Conservation (phyloP, 2,329 filamentous ascomycete species). For the Aspergillus vadensis region DNA sequence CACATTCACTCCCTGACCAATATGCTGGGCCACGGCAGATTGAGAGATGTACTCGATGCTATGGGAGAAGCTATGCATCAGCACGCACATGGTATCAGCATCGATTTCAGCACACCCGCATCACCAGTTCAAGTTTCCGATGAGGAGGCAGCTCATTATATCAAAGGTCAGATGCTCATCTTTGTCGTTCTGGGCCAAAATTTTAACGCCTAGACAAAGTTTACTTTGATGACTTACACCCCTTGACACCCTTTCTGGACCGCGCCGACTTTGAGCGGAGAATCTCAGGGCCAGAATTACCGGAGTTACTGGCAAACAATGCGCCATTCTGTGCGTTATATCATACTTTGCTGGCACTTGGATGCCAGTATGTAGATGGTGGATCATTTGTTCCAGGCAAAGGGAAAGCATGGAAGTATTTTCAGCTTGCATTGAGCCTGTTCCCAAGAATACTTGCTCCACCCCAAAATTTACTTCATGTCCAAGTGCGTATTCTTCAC, state of each 20-base stretch:
- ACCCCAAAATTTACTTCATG: background rate
- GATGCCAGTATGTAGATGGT: background rate
- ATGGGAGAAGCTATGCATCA: background rate
- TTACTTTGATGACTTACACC: background rate
- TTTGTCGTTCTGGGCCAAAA: background rate
- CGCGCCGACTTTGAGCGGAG: background rate
- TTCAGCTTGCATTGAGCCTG: conserved; percentile 4
- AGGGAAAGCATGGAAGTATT: conserved; percentile 4
- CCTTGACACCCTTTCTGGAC: background rate
- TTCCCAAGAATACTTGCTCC: background rate
- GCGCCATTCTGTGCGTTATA: background rate
- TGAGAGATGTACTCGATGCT: background rate
- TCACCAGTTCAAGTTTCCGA: background rate
- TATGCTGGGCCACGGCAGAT: background rate
- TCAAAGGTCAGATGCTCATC: background rate
- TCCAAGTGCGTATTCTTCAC: conserved; percentile 5
- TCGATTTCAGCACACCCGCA: background rate
- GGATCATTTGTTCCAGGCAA: conserved; percentile 1
- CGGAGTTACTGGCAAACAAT: background rate
- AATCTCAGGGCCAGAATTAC: background rate
- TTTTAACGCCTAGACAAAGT: background rate
- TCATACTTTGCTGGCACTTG: background rate
- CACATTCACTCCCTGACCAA: background rate
- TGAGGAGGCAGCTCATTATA: background rate
- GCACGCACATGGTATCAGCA: background rate